Evolutionary conservation across 2,329 filamentous ascomycete genomes (phyloP), one percentile per base, ranked within the genome.

Genomic region (Claviceps monticola): DNA sequence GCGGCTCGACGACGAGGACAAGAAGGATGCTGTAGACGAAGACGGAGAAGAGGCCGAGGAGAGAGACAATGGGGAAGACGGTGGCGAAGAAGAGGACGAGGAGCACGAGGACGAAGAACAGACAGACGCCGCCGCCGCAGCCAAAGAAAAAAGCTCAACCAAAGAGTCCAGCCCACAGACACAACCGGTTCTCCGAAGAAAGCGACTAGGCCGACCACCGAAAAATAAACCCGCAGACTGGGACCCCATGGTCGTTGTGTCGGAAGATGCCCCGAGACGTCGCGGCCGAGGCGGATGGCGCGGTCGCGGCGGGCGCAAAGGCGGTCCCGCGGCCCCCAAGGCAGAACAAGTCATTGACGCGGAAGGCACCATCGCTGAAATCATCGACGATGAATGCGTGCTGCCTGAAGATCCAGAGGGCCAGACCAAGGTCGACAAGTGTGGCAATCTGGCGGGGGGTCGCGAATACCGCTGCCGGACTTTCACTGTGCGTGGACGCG

Each of bases 391-490:
- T 61, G 93, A 98, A 71, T 88, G 95, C 45, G 85, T 84, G 37
- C 74, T 98, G 45, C 88, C 90, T 0, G 85, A 90, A 57, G 91
- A 97, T 60, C 70, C 83, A 1, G 88, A 91, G 63, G 93, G 93
- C 58, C 90, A 96, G 70, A 80, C 80, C 57, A 98, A 97, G 71
- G 91, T 98, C 8, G 88, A 96, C 70, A 91, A 91, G 71, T 69
- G 85, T 60, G 93, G 93, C 34, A 82, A 87, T 61, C 77, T 98
- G 3, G 76, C 83, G 56, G 93, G 81, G 29, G 90, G 84, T 4
- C 81, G 93, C 59, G 88, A 97, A 62, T 98, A 98, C 67, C 84
- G 93, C 29, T 95, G 95, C 63, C 86, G 93, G 55, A 95, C 91
- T 1, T 98, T 98, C 67, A 95, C 86, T 7, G 86, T 98, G 57